phyloP scores from a whole-genome alignment of 2,329 filamentous ascomycete species.

The Clarireedia hainanense region DNA sequence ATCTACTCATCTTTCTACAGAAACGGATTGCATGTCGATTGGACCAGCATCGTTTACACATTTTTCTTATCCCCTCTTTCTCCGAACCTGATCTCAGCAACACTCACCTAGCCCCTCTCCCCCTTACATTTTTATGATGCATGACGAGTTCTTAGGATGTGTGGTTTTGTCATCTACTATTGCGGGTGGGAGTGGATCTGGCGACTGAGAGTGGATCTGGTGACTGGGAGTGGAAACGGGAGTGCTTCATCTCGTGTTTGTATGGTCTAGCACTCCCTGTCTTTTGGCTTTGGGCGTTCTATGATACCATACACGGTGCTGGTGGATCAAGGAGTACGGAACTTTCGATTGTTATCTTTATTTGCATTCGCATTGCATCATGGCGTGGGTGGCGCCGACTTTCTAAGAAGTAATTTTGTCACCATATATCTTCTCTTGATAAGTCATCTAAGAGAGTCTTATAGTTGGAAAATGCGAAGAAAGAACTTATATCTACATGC shows the following conservation, averaged over 20 bases:
- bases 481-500: too few species aligned
- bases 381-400: too few species aligned
- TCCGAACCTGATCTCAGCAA: not conserved
- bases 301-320: not conserved
- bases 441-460: too few species aligned
- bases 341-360: not conserved
- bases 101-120: not conserved
- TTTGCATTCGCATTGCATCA: not conserved
- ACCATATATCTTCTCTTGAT: too few species aligned
- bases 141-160: conserved; percentile 1
- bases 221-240: not conserved
- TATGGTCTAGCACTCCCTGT: not conserved
- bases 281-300: not conserved
- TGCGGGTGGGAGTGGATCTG: not conserved
- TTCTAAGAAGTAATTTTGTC: too few species aligned
- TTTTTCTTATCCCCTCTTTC: conserved; percentile 4
- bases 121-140: conserved; percentile 1
- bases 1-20: conserved; percentile 3
- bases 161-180: not conserved
- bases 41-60: not conserved
- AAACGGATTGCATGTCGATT: conserved; percentile 4
- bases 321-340: not conserved
- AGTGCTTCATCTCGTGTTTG: not conserved
- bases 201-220: not conserved
- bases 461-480: too few species aligned